Percentiles rank a stretch among this genome's conserved stretches.
These are phyloP conservation scores for Scedosporium boydii DNA, from an alignment of 2,329 filamentous ascomycete species.

Conservation along the genomic window DNA sequence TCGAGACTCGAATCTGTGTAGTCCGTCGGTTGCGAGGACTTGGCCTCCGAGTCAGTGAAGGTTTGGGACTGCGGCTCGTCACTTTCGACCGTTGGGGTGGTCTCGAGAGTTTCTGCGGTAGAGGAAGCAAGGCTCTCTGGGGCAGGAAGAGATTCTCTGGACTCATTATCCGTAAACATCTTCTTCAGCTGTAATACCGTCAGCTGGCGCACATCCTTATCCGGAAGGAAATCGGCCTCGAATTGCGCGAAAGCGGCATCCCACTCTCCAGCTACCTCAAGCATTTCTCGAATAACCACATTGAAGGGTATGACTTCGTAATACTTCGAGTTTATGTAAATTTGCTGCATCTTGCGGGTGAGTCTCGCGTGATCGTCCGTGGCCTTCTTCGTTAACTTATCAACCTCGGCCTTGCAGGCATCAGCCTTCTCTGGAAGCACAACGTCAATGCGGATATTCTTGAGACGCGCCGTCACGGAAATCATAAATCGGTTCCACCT, in stretches of 20 bases:
- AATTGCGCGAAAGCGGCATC: constrained; percentile 85
- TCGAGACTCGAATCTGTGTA: constrained; percentile 24
- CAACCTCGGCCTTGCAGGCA: constrained; percentile 72
- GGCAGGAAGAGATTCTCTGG: constrained; percentile 62
- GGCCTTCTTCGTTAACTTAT: constrained; percentile 65
- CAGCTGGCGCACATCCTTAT: constrained; percentile 89
- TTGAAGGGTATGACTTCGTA: constrained; percentile 96
- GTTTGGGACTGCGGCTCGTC: constrained; percentile 37
- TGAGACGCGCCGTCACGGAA: constrained; percentile 74
- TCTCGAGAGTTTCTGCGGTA: background rate
- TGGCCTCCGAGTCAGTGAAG: constrained; percentile 37
- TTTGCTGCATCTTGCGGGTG: constrained; percentile 70
- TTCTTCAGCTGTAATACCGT: constrained; percentile 90
- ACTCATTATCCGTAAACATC: constrained; percentile 87
- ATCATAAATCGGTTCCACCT: constrained; percentile 78
- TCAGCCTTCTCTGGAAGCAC: constrained; percentile 82
- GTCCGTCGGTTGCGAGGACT: constrained; percentile 33
- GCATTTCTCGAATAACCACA: constrained; percentile 74
- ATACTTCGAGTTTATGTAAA: constrained; percentile 88
- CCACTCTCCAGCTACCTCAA: constrained; percentile 91
- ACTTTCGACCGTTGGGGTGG: constrained; percentile 28
- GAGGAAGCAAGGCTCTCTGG: constrained; percentile 54
- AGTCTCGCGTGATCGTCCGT: constrained; percentile 74
- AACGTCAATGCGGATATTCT: constrained; percentile 83
- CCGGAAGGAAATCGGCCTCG: constrained; percentile 86